phyloP scores from a whole-genome alignment of 2,329 filamentous ascomycete species.

The Aspergillus sp. region DNA sequence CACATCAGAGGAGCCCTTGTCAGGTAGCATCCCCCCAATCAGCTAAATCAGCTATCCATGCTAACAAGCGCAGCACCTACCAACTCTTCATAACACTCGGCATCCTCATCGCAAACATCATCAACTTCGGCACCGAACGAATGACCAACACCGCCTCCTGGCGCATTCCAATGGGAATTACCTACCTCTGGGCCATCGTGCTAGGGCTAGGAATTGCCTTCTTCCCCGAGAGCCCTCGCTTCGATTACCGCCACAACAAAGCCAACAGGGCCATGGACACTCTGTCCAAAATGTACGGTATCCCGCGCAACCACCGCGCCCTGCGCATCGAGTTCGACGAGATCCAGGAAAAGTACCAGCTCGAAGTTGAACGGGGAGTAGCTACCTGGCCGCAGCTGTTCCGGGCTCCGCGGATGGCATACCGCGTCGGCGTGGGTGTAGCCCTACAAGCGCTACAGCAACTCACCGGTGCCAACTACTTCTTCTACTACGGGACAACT shows the following conservation, averaged over 20 bases:
- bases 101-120: conserved; percentile 48
- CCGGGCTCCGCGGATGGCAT: conserved; percentile 44
- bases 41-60: no score
- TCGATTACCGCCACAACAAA: conserved; percentile 58
- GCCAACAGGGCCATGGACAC: conserved; percentile 52
- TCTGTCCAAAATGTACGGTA: conserved; percentile 55
- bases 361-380: conserved; percentile 44
- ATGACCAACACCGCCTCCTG: conserved; percentile 42
- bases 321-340: conserved; percentile 55
- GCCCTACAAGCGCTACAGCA: conserved; percentile 45
- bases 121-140: conserved; percentile 46
- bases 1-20: conserved; percentile 48
- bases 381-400: conserved; percentile 39
- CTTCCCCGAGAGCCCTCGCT: conserved; percentile 59
- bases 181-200: conserved; percentile 56
- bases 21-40: conserved; percentile 20
- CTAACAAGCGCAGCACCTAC: conserved; percentile 38
- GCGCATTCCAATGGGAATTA: conserved; percentile 56
- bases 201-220: conserved; percentile 56
- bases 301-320: conserved; percentile 53
- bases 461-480: conserved; percentile 46
- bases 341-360: conserved; percentile 57
- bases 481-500: conserved; percentile 53
- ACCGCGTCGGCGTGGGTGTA: conserved; percentile 43
- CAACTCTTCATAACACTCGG: conserved; percentile 50